Conservation (phyloP, 2,329 filamentous ascomycete species). For the Fusarium mangiferae region DNA sequence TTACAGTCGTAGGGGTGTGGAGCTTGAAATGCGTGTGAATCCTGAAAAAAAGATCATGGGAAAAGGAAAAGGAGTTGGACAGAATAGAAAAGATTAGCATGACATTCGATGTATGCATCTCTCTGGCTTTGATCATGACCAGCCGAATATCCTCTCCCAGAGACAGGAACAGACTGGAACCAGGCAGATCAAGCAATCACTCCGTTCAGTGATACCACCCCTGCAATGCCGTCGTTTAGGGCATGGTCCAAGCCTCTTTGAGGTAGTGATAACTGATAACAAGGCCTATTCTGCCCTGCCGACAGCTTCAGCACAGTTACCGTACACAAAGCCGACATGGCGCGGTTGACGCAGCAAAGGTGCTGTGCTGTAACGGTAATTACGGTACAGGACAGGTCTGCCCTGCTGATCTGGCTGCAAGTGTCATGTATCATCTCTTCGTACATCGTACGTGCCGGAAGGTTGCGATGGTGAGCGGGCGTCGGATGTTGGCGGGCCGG, state of each 20-base stretch:
- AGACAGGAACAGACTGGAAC: neutral
- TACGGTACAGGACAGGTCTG: conserved; percentile 18
- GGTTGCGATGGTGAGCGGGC: conserved; percentile 31
- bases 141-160: neutral
- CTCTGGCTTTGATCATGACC: conserved; percentile 29
- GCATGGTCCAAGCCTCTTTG: conserved; percentile 30
- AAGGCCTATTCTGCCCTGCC: conserved; percentile 23
- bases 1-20: conserved; percentile 25
- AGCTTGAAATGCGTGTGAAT: conserved; percentile 7
- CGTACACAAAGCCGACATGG: conserved; percentile 26
- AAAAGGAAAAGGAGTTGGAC: neutral
- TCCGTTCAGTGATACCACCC: conserved; percentile 24
- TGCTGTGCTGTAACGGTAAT: conserved; percentile 14
- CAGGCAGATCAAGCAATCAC: conserved; percentile 6
- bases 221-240: conserved; percentile 18
- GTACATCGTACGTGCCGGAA: conserved; percentile 39
- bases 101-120: conserved; percentile 38
- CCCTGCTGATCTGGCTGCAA: conserved; percentile 24
- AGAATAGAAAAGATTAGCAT: conserved; percentile 22
- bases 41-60: neutral
- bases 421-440: conserved; percentile 25
- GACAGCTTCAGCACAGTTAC: conserved; percentile 12
- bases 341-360: conserved; percentile 27
- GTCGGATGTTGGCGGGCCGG: conserved; percentile 27
- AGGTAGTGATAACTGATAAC: conserved; percentile 33